A percentile compares a stretch with the other conserved stretches of the same genome.
phyloP scores from a whole-genome alignment of 768 basidiomycete species.

The Kwoniella sp. region DNA sequence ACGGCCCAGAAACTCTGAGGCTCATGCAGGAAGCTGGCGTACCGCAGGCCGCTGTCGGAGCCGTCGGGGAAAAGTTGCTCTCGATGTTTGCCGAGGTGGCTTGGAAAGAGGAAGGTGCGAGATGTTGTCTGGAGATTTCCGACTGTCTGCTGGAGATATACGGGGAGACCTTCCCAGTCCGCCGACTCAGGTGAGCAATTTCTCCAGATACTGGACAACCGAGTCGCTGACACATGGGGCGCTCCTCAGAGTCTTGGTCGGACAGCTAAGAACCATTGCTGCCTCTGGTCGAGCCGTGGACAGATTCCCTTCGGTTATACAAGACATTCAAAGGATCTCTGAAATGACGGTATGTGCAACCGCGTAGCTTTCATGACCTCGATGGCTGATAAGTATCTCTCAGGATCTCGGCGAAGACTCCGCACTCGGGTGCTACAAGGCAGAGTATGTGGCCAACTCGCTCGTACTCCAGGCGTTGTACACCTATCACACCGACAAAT shows the following conservation, averaged over 20 bases:
- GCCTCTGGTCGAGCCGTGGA: constrained; percentile 40
- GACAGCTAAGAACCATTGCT: constrained; percentile 57
- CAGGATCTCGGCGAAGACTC: constrained; percentile 49
- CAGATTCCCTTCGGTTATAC: constrained; percentile 41
- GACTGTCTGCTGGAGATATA: constrained; percentile 22
- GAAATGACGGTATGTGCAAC: background rate
- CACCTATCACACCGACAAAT: constrained; percentile 56
- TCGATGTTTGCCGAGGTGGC: constrained; percentile 20
- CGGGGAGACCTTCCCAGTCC: constrained; percentile 18
- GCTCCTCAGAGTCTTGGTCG: too few relatives aligned
- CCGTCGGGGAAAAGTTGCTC: constrained; percentile 43
- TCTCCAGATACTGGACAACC: too few relatives aligned
- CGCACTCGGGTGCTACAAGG: constrained; percentile 33
- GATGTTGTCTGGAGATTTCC: constrained; percentile 11
- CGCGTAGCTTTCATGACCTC: background rate
- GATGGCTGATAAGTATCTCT: background rate
- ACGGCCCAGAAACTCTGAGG: background rate
- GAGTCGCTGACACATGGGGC: too few relatives aligned
- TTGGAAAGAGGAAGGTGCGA: constrained; percentile 17
- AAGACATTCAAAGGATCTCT: constrained; percentile 1
- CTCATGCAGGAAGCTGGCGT: background rate
- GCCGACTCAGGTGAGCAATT: constrained; percentile 18
- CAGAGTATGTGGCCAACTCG: constrained; percentile 55
- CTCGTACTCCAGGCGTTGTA: constrained; percentile 71
- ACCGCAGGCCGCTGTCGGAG: constrained; percentile 15